Base-by-base conservation (phyloP, 2,329 filamentous ascomycete species). In the Hymenoscyphus albidus region DNA sequence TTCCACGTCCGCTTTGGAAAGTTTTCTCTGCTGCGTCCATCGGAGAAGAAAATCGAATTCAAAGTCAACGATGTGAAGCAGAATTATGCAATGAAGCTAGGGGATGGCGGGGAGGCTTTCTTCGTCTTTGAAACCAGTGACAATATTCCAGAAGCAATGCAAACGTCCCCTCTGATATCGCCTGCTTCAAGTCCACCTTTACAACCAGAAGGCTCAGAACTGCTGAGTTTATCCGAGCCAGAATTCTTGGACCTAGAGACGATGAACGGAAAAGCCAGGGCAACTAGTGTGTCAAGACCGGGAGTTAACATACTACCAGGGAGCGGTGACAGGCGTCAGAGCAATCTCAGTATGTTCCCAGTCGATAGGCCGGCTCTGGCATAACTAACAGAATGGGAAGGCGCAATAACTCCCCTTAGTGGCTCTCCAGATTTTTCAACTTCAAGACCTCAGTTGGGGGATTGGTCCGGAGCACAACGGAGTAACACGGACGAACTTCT, bases 1-100 rank as follows among this genome's bases (percentile, higher is more conserved):
- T 99, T 99, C 78, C 95, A 99, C 78, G 95, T 99, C 70, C 93
- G 95, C 73, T 99, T 99, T 78, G 95, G 95, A 78, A 99, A 99
- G 80, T 98, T 98, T 81, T 97, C 94, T 66, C 84, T 99, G 48
- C 81, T 99, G 74, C 90, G 95, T 27, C 95, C 95, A 0, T 97
- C 89, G 66, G 95, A 99, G 79, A 99, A 99, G 80, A 99, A 98
- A 85, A 95, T 99, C 74, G 93, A 98, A 79, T 99, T 99, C 80
- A 86, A 85, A 72, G 93, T 99, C 83, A 99, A 99, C 82, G 90
- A 91, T 74, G 80, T 85, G 67, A 96, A 95, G 78, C 93, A 97
- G 77, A 84, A 95, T 70, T 97, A 96, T 81, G 88, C 95, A 58
- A 99, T 99, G 95, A 99, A 99, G 80, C 84, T 99, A 22, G 95